phyloP scores from a whole-genome alignment of 805 yeast species.

The Candida palmyrensis region DNA sequence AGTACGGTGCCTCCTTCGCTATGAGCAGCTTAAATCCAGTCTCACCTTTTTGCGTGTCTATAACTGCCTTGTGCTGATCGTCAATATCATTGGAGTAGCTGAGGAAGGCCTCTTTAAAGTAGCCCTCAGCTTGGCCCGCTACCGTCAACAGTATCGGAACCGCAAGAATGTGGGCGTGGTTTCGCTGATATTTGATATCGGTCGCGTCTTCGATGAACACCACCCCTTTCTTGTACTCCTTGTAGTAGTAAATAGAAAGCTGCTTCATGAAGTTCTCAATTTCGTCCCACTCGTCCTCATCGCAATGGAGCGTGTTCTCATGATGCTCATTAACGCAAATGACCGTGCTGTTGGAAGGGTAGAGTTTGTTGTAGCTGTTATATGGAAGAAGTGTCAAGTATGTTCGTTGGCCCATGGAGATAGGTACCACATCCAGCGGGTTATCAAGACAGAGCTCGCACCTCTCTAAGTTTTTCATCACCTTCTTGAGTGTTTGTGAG shows the following conservation, averaged over 20 bases:
- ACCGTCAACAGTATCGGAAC: conserved; percentile 37
- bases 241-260: conserved; percentile 34
- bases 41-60: conserved; percentile 25
- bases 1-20: conserved; percentile 45
- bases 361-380: conserved; percentile 29
- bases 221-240: conserved; percentile 25
- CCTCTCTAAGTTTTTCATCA: conserved; percentile 23
- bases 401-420: conserved; percentile 30
- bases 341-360: conserved; percentile 20
- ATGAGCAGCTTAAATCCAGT: conserved; percentile 26
- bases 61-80: conserved; percentile 22
- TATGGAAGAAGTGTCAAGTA: conserved; percentile 34
- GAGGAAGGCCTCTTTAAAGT: conserved; percentile 38
- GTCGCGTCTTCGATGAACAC: conserved; percentile 44
- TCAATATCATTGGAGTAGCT: conserved; percentile 10
- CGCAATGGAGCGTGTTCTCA: conserved; percentile 35
- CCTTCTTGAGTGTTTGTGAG: conserved; percentile 15
- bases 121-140: conserved; percentile 28
- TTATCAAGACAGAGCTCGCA: conserved; percentile 35
- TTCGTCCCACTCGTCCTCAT: conserved; percentile 41
- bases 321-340: conserved; percentile 41
- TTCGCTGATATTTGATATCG: conserved; percentile 7
- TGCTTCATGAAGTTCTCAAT: conserved; percentile 37
- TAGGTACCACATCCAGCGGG: conserved; percentile 11
- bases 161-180: conserved; percentile 39